Evolutionary conservation across 2,329 filamentous ascomycete species (phyloP).

Genomic region (Epichloe elymi): DNA sequence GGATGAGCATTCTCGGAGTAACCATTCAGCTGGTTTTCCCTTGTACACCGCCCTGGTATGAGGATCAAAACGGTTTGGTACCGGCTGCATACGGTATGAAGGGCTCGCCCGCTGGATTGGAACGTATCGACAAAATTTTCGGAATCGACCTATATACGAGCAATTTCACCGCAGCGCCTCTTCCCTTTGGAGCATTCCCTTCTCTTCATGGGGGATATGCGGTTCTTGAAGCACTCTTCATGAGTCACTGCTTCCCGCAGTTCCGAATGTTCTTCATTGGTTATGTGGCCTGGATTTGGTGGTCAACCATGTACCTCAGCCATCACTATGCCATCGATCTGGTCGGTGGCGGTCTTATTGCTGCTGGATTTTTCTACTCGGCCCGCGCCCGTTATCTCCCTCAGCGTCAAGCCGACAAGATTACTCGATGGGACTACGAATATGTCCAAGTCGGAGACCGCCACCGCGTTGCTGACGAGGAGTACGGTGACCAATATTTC

Average conservation of each 20-base stretch:
- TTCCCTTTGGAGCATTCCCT: conserved; percentile 92
- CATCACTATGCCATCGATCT: conserved; percentile 95
- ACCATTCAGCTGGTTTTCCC: conserved; percentile 82
- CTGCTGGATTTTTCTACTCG: conserved; percentile 69
- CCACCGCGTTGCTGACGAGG: conserved; percentile 29
- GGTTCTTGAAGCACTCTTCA: conserved; percentile 79
- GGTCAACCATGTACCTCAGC: conserved; percentile 95
- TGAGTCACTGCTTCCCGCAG: conserved; percentile 82
- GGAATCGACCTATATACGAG: conserved; percentile 89
- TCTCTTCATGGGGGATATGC: conserved; percentile 90
- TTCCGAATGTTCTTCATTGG: conserved; percentile 66
- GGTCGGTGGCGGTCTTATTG: conserved; percentile 69
- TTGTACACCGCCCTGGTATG: conserved; percentile 94
- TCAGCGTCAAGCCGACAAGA: conserved; percentile 70
- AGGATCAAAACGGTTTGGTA: conserved; percentile 80
- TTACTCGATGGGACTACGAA: conserved; percentile 88
- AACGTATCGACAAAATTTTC: conserved; percentile 78
- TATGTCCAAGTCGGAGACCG: conserved; percentile 74
- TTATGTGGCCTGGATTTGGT: conserved; percentile 92
- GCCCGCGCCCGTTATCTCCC: conserved; percentile 71
- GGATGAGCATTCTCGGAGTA: conserved; percentile 81
- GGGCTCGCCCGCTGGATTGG: conserved; percentile 79
- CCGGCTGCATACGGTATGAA: conserved; percentile 87
- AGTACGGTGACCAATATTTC: conserved; percentile 33
- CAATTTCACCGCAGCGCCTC: conserved; percentile 75